Evolutionary conservation across 1,284 basidiomycete genomes (phyloP), one percentile per base, ranked within the genome.

Genomic region (Ustilago crameri): DNA sequence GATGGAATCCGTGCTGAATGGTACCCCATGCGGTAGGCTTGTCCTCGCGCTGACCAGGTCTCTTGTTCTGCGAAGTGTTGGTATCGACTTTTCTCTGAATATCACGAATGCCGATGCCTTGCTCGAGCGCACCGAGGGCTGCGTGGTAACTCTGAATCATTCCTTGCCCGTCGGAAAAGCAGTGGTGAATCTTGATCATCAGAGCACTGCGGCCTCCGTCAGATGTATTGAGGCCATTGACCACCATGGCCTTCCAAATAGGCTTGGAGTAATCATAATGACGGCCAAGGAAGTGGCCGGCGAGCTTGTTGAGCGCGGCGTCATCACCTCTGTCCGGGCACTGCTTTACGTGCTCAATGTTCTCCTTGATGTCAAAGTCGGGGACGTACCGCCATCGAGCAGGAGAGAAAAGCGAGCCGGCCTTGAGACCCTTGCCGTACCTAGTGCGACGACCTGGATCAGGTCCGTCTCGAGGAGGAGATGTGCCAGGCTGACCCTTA

Each of bases 141-240:
- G 80, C 74, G 52, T 81, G 80, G 52, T 82, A 82, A 48, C 74
- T 76, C 65, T 80, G 79, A 40, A 82, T 82, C 80, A 82, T 81
- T 17, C 81, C 81, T 43, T 83, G 81, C 2, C 81, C 81, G 23
- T 83, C 81, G 5, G 80, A 81, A 43, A 83, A 75, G 50, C 73
- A 69, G 62, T 83, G 81, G 57, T 83, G 81, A 37, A 83, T 80
- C 65, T 83, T 83, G 80, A 83, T 81, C 78, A 83, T 80, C 26
- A 83, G 63, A 5, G 79, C 80, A 35, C 74, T 76, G 41, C 68
- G 68, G 20, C 74, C 79, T 22, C 81, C 81, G 24, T 82, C 73
- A 17, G 55, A 42, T 12, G 79, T 82, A 58, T 79, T 55, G 51
- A 83, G 65, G 22, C 80, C 79, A 12, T 75, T 80, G 42, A 83